Evolutionary conservation across 2,329 filamentous ascomycete genomes (phyloP).

Genomic region (Ilyonectria mors-panacis): DNA sequence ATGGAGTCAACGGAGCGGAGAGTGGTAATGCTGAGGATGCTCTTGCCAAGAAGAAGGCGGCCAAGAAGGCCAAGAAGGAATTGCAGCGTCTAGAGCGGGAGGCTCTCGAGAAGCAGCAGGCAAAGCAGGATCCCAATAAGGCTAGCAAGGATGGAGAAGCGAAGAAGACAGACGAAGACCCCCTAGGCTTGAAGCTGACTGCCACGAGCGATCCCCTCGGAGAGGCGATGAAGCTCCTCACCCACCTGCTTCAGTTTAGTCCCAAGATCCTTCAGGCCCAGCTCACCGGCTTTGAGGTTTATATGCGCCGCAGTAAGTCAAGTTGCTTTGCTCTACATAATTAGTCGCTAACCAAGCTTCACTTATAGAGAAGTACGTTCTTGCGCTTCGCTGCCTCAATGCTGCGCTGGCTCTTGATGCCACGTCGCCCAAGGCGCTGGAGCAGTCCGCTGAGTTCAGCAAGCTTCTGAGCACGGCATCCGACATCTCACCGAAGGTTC

Average conservation of each 20-base stretch:
- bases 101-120: slow-evolving; percentile 81
- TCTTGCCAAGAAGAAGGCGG: slow-evolving; percentile 85
- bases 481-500: slow-evolving; percentile 73
- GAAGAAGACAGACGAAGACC: slow-evolving; percentile 94
- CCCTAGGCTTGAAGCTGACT: slow-evolving; percentile 83
- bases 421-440: slow-evolving; percentile 79
- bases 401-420: slow-evolving; percentile 79
- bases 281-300: slow-evolving; percentile 90
- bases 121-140: slow-evolving; percentile 89
- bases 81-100: slow-evolving; percentile 76
- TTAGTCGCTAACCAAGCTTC: slow-evolving; percentile 10
- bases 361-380: slow-evolving; percentile 82
- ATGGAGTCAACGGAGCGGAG: slow-evolving; percentile 72
- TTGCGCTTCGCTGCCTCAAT: slow-evolving; percentile 88
- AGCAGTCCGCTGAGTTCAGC: slow-evolving; percentile 80
- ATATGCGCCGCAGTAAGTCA: slow-evolving; percentile 82
- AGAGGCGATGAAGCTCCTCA: slow-evolving; percentile 89
- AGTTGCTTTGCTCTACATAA: background rate
- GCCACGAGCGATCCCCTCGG: slow-evolving; percentile 86
- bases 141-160: slow-evolving; percentile 74
- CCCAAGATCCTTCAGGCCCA: slow-evolving; percentile 87
- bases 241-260: slow-evolving; percentile 85
- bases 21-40: slow-evolving; percentile 69
- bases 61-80: slow-evolving; percentile 92
- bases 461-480: slow-evolving; percentile 71